These are phyloP conservation scores for Sambucus nigra DNA, from an alignment of 129 eudicot genomes.

Conservation along the genomic window DNA sequence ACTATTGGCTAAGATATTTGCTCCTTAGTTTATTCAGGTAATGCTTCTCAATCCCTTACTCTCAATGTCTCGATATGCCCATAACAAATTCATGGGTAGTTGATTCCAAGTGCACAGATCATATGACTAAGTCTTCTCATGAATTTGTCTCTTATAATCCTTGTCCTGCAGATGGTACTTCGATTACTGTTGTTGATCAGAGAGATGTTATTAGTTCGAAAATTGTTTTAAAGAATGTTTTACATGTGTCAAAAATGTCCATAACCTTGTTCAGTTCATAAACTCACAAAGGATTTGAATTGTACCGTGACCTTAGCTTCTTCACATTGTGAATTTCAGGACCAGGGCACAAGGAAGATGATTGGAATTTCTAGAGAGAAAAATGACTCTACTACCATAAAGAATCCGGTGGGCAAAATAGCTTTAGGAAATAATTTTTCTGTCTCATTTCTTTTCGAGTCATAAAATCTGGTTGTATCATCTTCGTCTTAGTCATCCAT, in stretches of 20 bases:
- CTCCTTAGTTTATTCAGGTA: not conserved
- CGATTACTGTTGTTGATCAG: not conserved
- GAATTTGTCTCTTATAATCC: not conserved
- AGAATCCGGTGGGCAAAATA: not conserved
- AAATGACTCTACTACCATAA: slow-evolving; percentile 1
- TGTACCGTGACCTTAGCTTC: not conserved
- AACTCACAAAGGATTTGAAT: slow-evolving; percentile 4
- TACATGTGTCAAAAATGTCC: not conserved
- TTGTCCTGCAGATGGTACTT: not conserved
- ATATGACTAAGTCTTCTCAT: not conserved
- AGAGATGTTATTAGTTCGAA: not conserved
- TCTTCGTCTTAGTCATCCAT: too few relatives aligned
- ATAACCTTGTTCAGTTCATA: not conserved
- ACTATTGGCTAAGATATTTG: too few relatives aligned
- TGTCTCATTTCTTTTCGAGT: not conserved
- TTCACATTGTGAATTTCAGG: not conserved
- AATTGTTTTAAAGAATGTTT: not conserved
- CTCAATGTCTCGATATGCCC: not conserved
- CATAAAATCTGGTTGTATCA: not conserved
- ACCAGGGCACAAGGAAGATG: slow-evolving; percentile 2
- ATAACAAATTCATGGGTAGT: not conserved
- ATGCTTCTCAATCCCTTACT: too few relatives aligned
- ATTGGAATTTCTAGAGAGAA: slow-evolving; percentile 4
- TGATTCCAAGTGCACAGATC: not conserved
- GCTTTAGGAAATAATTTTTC: not conserved